These are phyloP conservation scores for Allomyces macrogynus DNA, from an alignment of 192 early-diverging fungal genomes.

Conservation along the genomic window DNA sequence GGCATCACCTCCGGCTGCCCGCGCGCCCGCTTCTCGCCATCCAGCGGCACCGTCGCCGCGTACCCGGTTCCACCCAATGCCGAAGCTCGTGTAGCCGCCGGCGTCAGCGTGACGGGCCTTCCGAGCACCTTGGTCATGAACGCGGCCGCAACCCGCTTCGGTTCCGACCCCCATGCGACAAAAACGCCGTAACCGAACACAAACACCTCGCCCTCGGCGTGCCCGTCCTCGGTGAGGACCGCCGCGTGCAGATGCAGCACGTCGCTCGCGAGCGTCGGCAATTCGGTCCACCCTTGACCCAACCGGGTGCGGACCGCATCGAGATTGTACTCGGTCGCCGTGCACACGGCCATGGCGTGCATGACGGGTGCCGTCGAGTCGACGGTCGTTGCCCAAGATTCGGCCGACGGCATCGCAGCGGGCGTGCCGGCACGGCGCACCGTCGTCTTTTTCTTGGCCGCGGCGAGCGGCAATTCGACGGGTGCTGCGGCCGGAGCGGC, in stretches of 20 bases:
- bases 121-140: constrained; percentile 18
- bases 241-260: neutral
- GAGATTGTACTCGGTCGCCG: constrained; percentile 35
- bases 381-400: neutral
- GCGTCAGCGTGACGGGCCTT: constrained; percentile 12
- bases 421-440: constrained; percentile 3
- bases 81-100: constrained; percentile 8
- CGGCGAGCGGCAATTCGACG: no score
- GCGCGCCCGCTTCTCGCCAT: no score
- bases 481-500: no score
- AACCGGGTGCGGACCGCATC: constrained; percentile 4
- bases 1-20: no score
- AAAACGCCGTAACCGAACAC: constrained; percentile 28
- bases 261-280: neutral
- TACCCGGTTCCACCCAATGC: no score
- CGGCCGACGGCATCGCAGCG: neutral
- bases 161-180: constrained; percentile 31
- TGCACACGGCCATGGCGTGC: constrained; percentile 22
- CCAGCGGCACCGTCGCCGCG: no score
- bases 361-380: constrained; percentile 22
- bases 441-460: constrained; percentile 1
- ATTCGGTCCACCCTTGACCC: constrained; percentile 2
- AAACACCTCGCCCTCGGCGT: constrained; percentile 18
- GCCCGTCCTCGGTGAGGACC: neutral
- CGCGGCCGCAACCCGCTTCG: constrained; percentile 11